Percentiles rank a stretch among this genome's conserved stretches.
phyloP scores from a whole-genome alignment of 2,329 filamentous ascomycete genomes.

The Coniella vitis region DNA sequence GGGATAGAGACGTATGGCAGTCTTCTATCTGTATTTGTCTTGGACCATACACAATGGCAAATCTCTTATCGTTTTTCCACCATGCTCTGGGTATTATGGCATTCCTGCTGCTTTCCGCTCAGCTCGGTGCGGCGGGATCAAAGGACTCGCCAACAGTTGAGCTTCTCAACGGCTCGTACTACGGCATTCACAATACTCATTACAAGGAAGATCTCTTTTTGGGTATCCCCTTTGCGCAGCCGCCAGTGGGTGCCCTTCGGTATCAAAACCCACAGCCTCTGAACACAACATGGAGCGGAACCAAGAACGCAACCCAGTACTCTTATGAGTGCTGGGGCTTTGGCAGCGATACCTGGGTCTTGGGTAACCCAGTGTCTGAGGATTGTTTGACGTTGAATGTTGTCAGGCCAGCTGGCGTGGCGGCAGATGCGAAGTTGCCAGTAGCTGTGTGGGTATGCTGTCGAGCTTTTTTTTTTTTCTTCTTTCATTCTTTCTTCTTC shows the following conservation, averaged over 20 bases:
- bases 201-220: slow-evolving; percentile 45
- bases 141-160: neutral
- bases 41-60: neutral
- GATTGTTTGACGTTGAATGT: slow-evolving; percentile 59
- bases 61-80: neutral
- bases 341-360: slow-evolving; percentile 22
- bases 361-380: slow-evolving; percentile 30
- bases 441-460: slow-evolving; percentile 5
- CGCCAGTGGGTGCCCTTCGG: slow-evolving; percentile 31
- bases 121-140: neutral
- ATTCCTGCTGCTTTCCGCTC: neutral
- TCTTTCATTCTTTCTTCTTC: too few relatives aligned
- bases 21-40: too few relatives aligned
- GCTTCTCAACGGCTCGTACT: slow-evolving; percentile 29
- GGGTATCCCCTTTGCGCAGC: slow-evolving; percentile 49
- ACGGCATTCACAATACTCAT: slow-evolving; percentile 24
- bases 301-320: slow-evolving; percentile 36
- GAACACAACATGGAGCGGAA: slow-evolving; percentile 36
- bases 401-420: slow-evolving; percentile 44
- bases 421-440: slow-evolving; percentile 21
- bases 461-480: neutral
- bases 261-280: slow-evolving; percentile 16
- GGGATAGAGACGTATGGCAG: too few relatives aligned
- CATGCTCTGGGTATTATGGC: neutral
- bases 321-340: slow-evolving; percentile 44